Evolutionary conservation across 768 basidiomycete species (phyloP).

Genomic region (Baorangia bicolor): DNA sequence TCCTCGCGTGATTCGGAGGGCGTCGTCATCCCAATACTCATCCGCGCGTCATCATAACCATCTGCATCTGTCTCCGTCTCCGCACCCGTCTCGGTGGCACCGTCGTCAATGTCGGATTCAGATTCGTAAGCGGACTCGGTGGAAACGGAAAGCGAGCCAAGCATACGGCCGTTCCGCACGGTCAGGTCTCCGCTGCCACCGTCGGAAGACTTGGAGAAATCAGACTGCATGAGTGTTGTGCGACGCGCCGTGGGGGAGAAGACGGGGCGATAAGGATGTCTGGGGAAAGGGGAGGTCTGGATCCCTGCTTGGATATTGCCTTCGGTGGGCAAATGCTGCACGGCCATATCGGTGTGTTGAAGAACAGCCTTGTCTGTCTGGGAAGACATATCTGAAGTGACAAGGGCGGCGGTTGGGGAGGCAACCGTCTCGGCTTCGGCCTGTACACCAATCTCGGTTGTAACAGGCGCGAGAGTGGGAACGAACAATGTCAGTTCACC

Average conservation of each 20-base stretch:
- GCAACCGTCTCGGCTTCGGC: constrained; percentile 29
- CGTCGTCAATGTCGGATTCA: constrained; percentile 44
- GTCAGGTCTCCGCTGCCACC: constrained; percentile 36
- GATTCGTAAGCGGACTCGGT: constrained; percentile 41
- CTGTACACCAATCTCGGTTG: constrained; percentile 43
- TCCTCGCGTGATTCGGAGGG: constrained; percentile 70
- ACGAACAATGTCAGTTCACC: constrained; percentile 32
- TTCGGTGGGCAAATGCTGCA: constrained; percentile 44
- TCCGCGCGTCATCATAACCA: constrained; percentile 75
- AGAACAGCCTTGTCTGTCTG: constrained; percentile 48
- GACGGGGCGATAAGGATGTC: constrained; percentile 19
- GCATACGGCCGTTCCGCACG: constrained; percentile 33
- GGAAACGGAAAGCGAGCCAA: constrained; percentile 20
- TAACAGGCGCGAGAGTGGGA: constrained; percentile 30
- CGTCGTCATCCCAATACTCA: constrained; percentile 58
- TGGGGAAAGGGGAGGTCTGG: constrained; percentile 37
- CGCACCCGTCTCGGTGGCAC: constrained; percentile 58
- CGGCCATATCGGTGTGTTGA: constrained; percentile 40
- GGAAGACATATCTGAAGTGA: constrained; percentile 39
- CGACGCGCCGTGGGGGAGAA: constrained; percentile 34
- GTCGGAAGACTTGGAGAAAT: constrained; percentile 38
- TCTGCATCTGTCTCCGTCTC: constrained; percentile 69
- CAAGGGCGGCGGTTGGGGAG: constrained; percentile 12
- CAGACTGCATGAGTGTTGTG: constrained; percentile 49
- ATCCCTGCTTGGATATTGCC: constrained; percentile 34